These are phyloP conservation scores for Solanum virginianum DNA, from an alignment of 257 asterid species.

Conservation along the genomic window DNA sequence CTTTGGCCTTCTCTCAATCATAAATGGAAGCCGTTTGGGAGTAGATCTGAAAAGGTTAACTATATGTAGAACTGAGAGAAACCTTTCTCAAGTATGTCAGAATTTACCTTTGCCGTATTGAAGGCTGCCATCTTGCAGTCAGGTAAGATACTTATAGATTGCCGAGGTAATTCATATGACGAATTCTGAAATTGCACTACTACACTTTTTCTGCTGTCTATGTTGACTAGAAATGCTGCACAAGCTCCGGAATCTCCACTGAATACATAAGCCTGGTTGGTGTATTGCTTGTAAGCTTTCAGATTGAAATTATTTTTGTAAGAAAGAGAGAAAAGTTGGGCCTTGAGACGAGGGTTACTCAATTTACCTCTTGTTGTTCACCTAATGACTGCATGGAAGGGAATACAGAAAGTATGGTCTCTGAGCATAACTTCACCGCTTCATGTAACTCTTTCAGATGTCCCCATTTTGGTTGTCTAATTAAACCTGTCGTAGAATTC, in stretches of 20 bases:
- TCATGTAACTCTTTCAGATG: slow-evolving; percentile 68
- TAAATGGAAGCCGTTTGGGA: not conserved
- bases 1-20: not conserved
- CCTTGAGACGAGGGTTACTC: not conserved
- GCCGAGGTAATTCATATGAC: slow-evolving; percentile 38
- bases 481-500: slow-evolving; percentile 33
- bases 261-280: slow-evolving; percentile 50
- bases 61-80: not conserved
- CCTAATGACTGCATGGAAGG: slow-evolving; percentile 31
- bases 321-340: not conserved
- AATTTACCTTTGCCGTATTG: slow-evolving; percentile 73
- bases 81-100: not conserved
- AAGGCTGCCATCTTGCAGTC: slow-evolving; percentile 62
- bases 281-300: not conserved
- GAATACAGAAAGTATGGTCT: slow-evolving; percentile 43
- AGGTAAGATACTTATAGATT: slow-evolving; percentile 81
- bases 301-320: not conserved
- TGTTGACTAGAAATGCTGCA: slow-evolving; percentile 76
- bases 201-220: slow-evolving; percentile 10
- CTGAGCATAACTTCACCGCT: slow-evolving; percentile 42
- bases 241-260: slow-evolving; percentile 39
- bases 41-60: not conserved
- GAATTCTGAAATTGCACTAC: slow-evolving; percentile 35
- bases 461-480: slow-evolving; percentile 80
- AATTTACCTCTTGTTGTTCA: slow-evolving; percentile 48